phyloP scores from a whole-genome alignment of 495 filamentous ascomycete species.

The Lasiosphaeris hirsuta region DNA sequence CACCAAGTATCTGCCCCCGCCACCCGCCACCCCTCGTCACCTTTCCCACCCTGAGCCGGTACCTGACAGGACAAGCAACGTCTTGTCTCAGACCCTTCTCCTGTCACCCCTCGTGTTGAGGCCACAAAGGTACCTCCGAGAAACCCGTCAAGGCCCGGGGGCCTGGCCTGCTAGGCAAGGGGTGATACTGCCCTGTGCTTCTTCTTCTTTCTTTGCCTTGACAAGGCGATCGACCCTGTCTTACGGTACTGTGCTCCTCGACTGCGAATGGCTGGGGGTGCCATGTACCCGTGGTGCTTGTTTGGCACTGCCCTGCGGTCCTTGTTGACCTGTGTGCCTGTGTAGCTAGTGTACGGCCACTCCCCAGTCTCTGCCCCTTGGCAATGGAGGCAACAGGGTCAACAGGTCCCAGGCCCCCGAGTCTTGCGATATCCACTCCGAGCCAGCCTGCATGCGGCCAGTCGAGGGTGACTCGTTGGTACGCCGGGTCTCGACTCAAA shows the following conservation, averaged over 20 bases:
- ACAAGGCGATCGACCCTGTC: neutral
- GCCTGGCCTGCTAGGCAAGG: constrained; percentile 8
- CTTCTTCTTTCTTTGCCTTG: neutral
- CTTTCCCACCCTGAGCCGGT: neutral
- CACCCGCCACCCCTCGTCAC: constrained; percentile 17
- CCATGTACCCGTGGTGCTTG: constrained; percentile 14
- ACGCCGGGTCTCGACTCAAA: constrained; percentile 16
- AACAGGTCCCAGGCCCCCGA: neutral
- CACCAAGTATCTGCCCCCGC: constrained; percentile 17
- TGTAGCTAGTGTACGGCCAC: constrained; percentile 2
- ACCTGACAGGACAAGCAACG: constrained; percentile 14
- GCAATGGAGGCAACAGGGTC: constrained; percentile 7
- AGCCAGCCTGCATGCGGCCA: constrained; percentile 17
- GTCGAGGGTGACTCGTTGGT: neutral
- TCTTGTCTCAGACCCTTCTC: constrained; percentile 26
- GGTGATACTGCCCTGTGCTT: constrained; percentile 7
- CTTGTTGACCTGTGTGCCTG: constrained; percentile 3
- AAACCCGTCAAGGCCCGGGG: constrained; percentile 2
- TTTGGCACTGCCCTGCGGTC: constrained; percentile 6
- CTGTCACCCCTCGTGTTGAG: constrained; percentile 25
- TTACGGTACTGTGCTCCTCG: constrained; percentile 10
- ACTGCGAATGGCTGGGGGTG: neutral
- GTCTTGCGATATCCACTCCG: constrained; percentile 7
- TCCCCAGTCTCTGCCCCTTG: constrained; percentile 10
- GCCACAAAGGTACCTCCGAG: constrained; percentile 17